Base-by-base conservation (phyloP, 1,284 basidiomycete species). In the Pterula multifida region DNA sequence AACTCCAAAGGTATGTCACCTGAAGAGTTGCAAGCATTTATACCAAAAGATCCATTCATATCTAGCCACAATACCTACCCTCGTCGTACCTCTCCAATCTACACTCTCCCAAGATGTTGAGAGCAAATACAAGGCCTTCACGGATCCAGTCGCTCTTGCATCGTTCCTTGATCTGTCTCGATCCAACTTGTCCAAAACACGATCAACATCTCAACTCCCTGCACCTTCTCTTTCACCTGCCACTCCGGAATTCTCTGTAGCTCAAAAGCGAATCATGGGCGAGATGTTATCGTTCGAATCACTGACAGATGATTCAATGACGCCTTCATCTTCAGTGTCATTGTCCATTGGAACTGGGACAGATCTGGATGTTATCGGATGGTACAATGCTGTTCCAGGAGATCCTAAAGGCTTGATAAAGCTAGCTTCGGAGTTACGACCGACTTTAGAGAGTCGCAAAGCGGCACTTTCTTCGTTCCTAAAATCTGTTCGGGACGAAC, bases 131-230 rank as follows among this genome's bases (percentile, higher is more conserved):
- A 84, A 88, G 57, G 83, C 87, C 3, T 66, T 93, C 50, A 79
- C 79, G 26, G 86, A 90, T 56, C 79, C 79, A 21, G 83, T 81
- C 86, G 69, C 74, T 28, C 85, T 93, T 54, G 72, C 87, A 50
- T 79, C 85, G 51, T 89, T 93, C 61, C 68, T 94, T 39, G 90
- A 92, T 68, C 84, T 82, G 59, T 87, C 86, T 15, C 78, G 87
- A 48, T 86, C 79, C 6, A 67, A 72, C 17, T 64, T 70, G 39
- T 85, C 81, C 26, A 77, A 72, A 50, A 85, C 82, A 2, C 74
- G 76, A 57, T 81, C 81, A 15, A 82, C 80, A 1, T 85, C 80
- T 0, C 62, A 67, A 15, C 78, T 79, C 1, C 89, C 90, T 0
- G 86, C 90, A 0, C 89, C 88, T 0, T 70, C 79, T 0, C 69